Percentiles rank a stretch among this genome's conserved stretches.
phyloP scores from a whole-genome alignment of 169 alveolate species.

The Prorocentrum cordatum region DNA sequence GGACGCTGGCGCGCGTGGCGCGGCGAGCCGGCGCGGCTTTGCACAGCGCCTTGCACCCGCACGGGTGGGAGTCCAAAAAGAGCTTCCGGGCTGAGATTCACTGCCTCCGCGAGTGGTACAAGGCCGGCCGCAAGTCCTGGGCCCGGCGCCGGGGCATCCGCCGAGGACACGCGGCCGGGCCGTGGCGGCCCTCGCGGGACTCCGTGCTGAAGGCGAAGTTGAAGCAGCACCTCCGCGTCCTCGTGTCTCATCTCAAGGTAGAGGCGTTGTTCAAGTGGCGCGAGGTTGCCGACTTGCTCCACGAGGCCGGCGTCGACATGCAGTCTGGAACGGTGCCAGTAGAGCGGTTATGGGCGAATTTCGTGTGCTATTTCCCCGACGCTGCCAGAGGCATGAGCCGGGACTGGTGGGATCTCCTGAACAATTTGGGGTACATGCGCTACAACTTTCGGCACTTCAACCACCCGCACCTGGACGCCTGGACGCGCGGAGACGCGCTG shows the following conservation, averaged over 20 bases:
- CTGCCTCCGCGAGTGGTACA: background rate
- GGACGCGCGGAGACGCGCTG: background rate
- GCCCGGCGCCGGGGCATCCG: background rate
- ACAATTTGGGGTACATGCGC: background rate
- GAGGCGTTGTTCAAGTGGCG: background rate
- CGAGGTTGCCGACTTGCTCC: background rate
- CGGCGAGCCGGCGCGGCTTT: background rate
- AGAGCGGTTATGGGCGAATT: conserved; percentile 1
- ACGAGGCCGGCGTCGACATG: background rate
- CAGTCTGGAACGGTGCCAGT: conserved; percentile 12
- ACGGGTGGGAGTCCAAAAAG: background rate
- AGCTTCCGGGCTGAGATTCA: background rate
- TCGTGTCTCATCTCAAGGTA: background rate
- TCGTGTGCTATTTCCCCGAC: background rate
- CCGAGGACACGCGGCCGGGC: background rate
- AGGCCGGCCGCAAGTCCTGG: background rate
- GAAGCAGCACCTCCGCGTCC: background rate
- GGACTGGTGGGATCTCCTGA: background rate
- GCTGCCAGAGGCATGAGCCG: background rate
- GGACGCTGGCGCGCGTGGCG: background rate
- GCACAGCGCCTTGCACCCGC: background rate
- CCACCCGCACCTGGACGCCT: background rate
- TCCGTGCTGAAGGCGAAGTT: background rate
- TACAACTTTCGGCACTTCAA: background rate
- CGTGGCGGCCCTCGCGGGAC: background rate